A percentile compares a stretch with the other conserved stretches of the same genome.
Conservation (phyloP, 140 eudicot genomes). For the Erigeron philadelphicus region DNA sequence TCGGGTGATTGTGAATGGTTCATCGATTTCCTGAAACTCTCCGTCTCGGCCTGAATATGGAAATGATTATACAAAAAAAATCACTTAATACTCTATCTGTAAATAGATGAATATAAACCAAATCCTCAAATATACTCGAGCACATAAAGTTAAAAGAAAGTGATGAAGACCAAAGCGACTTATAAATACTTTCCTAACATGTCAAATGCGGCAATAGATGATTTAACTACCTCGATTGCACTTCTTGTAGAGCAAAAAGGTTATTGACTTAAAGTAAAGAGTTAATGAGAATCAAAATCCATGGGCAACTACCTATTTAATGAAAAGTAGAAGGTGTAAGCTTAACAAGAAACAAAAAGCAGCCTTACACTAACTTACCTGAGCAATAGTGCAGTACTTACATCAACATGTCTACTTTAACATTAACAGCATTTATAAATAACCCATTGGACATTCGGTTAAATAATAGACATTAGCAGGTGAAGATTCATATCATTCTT, state of each 20-base stretch:
- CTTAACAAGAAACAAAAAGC: not conserved
- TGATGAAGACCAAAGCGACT: not conserved
- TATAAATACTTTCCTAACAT: not conserved
- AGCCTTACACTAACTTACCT: not conserved
- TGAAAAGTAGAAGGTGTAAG: not conserved
- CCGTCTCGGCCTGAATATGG: slow-evolving; percentile 36
- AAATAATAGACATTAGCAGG: not conserved
- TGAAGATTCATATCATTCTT: not conserved
- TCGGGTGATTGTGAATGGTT: slow-evolving; percentile 59
- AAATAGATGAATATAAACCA: not conserved
- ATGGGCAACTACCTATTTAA: not conserved
- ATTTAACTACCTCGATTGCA: not conserved
- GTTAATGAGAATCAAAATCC: not conserved
- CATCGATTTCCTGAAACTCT: slow-evolving; percentile 45
- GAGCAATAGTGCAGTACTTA: not conserved
- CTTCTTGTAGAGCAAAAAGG: not conserved
- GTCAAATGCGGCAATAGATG: not conserved
- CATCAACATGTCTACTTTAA: not conserved
- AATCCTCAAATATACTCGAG: not conserved
- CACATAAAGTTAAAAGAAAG: not conserved
- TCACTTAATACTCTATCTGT: not conserved
- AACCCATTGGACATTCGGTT: not conserved
- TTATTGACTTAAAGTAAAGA: not conserved
- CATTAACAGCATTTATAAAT: not conserved
- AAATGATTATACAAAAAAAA: not conserved